Conservation (phyloP, 73 alveolate genomes). For the Paramecium primaurelia region DNA sequence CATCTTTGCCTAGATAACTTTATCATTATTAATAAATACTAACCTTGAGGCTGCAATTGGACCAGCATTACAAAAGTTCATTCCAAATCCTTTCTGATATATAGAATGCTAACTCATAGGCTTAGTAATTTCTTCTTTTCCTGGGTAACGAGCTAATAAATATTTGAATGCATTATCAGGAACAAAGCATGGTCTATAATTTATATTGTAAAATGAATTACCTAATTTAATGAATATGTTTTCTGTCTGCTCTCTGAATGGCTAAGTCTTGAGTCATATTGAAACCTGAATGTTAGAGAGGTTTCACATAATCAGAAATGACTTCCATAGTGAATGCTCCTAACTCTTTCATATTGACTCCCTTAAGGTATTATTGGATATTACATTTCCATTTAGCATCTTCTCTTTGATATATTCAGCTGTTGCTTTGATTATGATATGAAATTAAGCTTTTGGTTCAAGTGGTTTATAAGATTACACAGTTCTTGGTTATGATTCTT, state of each 20-base stretch:
- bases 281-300: conserved; percentile 52
- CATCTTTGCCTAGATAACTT: conserved; percentile 60
- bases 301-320: conserved; percentile 41
- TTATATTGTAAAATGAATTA: background rate
- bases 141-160: conserved; percentile 48
- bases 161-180: conserved; percentile 61
- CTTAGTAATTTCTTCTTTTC: conserved; percentile 54
- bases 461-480: conserved; percentile 44
- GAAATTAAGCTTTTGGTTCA: conserved; percentile 60
- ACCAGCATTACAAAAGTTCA: conserved; percentile 61
- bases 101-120: conserved; percentile 55
- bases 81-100: conserved; percentile 54
- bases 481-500: conserved; percentile 58
- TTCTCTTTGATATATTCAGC: conserved; percentile 59
- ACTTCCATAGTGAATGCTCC: conserved; percentile 60
- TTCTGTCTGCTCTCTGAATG: conserved; percentile 55
- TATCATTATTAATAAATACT: background rate
- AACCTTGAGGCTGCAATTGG: conserved; percentile 64
- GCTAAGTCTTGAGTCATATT: conserved; percentile 50
- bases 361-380: background rate
- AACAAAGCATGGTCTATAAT: conserved; percentile 56
- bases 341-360: conserved; percentile 57
- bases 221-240: conserved; percentile 57
- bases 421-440: conserved; percentile 48
- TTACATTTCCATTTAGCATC: conserved; percentile 54